Conservation (phyloP, 768 basidiomycete species). For the Suillus discolor region DNA sequence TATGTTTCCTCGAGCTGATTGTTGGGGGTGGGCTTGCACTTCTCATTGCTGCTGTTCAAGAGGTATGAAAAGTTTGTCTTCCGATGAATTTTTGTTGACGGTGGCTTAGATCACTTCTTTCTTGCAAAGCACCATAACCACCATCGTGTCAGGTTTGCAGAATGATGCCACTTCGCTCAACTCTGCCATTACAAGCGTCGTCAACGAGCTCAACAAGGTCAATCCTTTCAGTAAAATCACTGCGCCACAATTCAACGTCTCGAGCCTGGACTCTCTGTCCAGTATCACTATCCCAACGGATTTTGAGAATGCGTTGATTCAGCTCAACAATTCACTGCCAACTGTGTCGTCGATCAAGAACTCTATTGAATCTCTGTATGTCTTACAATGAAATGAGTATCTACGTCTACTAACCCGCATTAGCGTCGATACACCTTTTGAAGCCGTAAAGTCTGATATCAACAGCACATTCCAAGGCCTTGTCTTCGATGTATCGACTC, state of each 20-base stretch:
- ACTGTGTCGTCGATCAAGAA: constrained; percentile 75
- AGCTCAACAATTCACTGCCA: constrained; percentile 81
- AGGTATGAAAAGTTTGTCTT: constrained; percentile 49
- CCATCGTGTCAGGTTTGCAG: constrained; percentile 72
- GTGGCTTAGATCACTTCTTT: constrained; percentile 66
- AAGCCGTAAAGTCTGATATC: constrained; percentile 84
- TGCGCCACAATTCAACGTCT: constrained; percentile 73
- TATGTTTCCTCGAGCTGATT: constrained; percentile 92
- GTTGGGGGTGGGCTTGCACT: constrained; percentile 80
- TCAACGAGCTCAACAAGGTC: constrained; percentile 72
- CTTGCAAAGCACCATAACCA: constrained; percentile 57
- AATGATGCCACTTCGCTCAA: constrained; percentile 70
- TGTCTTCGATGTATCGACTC: constrained; percentile 65
- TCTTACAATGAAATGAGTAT: constrained; percentile 14
- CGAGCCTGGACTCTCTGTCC: constrained; percentile 70
- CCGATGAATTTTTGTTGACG: constrained; percentile 14
- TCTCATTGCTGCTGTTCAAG: constrained; percentile 80
- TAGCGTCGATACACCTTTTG: constrained; percentile 86
- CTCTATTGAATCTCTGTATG: constrained; percentile 67
- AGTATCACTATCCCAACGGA: constrained; percentile 81
- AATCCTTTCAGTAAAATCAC: constrained; percentile 72
- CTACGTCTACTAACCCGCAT: constrained; percentile 2
- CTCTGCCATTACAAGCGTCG: constrained; percentile 60
- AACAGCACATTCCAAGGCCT: constrained; percentile 82
- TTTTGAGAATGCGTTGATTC: constrained; percentile 71